Evolutionary conservation across 495 filamentous ascomycete species (phyloP).

Genomic region (Aspergillus affinis): DNA sequence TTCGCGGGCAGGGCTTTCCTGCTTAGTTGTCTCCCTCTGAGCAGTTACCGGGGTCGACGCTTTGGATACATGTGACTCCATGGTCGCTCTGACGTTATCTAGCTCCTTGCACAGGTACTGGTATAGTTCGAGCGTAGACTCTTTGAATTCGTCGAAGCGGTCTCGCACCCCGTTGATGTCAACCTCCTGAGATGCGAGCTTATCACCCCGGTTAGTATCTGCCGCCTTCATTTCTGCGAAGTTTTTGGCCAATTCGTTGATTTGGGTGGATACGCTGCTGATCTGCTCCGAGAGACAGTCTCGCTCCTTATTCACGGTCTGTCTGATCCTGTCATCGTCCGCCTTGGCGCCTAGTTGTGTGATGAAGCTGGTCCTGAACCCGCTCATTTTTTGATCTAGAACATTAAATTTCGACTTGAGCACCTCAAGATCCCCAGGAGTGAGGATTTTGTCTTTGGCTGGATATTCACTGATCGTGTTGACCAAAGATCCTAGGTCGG

Average conservation of each 20-base stretch:
- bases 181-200: background rate
- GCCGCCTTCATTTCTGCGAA: conserved; percentile 7
- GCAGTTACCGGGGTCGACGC: background rate
- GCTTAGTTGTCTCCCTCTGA: background rate
- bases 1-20: background rate
- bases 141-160: conserved; percentile 1
- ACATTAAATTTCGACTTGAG: background rate
- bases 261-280: background rate
- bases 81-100: background rate
- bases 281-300: conserved; percentile 8
- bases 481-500: background rate
- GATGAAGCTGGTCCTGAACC: background rate
- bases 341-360: background rate
- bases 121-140: conserved; percentile 4
- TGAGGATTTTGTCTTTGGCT: background rate
- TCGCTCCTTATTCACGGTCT: conserved; percentile 13
- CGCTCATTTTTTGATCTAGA: background rate
- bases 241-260: conserved; percentile 7
- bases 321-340: background rate
- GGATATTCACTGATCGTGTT: background rate
- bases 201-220: background rate
- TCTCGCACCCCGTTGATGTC: conserved; percentile 8
- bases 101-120: conserved; percentile 9
- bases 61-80: background rate
- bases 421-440: background rate